Evolutionary conservation across 2,329 filamentous ascomycete genomes (phyloP).

Genomic region (Cladosporium sp.): DNA sequence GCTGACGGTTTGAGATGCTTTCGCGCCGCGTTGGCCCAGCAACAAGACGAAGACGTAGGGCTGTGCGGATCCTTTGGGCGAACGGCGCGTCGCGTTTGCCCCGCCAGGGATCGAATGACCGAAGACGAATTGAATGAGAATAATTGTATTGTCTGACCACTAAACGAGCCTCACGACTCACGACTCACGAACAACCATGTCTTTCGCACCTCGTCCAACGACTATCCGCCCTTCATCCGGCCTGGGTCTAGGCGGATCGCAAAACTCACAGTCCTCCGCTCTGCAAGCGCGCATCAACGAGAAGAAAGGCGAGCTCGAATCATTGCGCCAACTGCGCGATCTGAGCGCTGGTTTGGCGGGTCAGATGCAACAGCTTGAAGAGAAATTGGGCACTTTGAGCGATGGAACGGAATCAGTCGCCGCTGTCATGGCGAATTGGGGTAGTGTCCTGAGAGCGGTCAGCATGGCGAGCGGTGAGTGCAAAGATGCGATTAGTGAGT

Average conservation of each 20-base stretch:
- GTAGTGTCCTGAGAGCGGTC: constrained; percentile 78
- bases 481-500: neutral
- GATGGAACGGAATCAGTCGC: constrained; percentile 84
- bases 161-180: no score
- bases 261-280: constrained; percentile 57
- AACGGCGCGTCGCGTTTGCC: no score
- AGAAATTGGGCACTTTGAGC: constrained; percentile 71
- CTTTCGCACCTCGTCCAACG: constrained; percentile 37
- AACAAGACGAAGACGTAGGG: no score
- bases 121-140: no score
- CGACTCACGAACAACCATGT: constrained; percentile 22
- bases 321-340: constrained; percentile 71
- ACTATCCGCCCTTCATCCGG: constrained; percentile 52
- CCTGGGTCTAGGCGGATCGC: constrained; percentile 28
- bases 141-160: no score
- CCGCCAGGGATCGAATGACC: no score
- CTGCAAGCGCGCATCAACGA: constrained; percentile 74
- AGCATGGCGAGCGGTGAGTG: constrained; percentile 77
- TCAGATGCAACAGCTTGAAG: constrained; percentile 78
- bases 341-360: constrained; percentile 72
- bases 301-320: constrained; percentile 80
- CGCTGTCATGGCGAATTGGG: constrained; percentile 81
- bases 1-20: no score
- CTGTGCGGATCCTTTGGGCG: no score
- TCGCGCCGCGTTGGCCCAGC: no score